These are phyloP conservation scores for Lithospermum erythrorhizon DNA, from an alignment of 257 asterid species.

Conservation along the genomic window DNA sequence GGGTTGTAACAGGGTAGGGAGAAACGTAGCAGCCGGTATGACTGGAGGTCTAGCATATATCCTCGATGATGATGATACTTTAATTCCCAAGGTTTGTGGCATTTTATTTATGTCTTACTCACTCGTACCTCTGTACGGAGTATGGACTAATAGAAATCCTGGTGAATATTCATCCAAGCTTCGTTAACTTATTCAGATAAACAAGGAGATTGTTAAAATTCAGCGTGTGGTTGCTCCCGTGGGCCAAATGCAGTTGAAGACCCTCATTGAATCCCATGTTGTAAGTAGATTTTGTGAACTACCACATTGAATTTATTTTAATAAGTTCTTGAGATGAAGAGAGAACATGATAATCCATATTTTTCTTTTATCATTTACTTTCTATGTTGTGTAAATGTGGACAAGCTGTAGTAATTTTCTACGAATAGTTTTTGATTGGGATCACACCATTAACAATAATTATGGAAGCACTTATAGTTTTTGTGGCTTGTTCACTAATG, in stretches of 20 bases:
- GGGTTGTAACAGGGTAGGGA: constrained; percentile 65
- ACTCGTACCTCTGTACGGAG: background rate
- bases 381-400: background rate
- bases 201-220: constrained; percentile 96
- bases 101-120: background rate
- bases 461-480: background rate
- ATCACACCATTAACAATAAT: background rate
- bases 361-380: too few species aligned
- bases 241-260: constrained; percentile 95
- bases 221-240: constrained; percentile 93
- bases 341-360: background rate
- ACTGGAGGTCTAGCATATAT: constrained; percentile 92
- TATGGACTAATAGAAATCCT: background rate
- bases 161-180: background rate
- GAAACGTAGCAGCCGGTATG: constrained; percentile 99
- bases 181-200: constrained; percentile 39
- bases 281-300: constrained; percentile 38
- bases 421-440: too few species aligned
- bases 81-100: constrained; percentile 71
- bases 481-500: background rate
- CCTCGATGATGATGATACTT: constrained; percentile 88
- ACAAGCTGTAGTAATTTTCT: background rate
- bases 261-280: constrained; percentile 83
- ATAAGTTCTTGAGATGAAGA: background rate
- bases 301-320: background rate